Evolutionary conservation across 1,284 basidiomycete genomes (phyloP), one percentile per base, ranked within the genome.

Genomic region (Spongispora temasekensis): DNA sequence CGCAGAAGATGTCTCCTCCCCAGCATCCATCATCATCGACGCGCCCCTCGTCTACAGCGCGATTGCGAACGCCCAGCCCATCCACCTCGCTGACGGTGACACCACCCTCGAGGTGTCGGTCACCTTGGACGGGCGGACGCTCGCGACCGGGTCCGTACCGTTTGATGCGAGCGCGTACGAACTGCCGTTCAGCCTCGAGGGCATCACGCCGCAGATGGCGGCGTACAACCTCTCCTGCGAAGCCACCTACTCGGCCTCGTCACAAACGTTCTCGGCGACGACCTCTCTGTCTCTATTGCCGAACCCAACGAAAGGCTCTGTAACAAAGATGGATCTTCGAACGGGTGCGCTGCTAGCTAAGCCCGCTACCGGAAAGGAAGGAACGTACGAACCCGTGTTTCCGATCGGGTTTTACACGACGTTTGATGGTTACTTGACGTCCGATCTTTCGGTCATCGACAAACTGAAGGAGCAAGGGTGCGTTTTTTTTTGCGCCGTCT

Each of bases 341-440:
- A 90, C 87, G 1, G 89, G 90, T 1, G 85, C 83, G 2, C 65
- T 91, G 56, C 76, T 90, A 48, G 88, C 87, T 3, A 79, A 82
- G 59, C 82, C 84, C 5, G 76, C 78, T 1, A 77, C 72, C 51
- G 84, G 83, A 15, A 73, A 74, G 35, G 77, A 75, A 7, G 83
- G 83, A 2, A 61, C 69, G 1, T 91, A 86, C 67, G 80, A 83
- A 46, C 80, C 85, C 0, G 79, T 92, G 1, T 83, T 91, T 53
- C 88, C 89, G 0, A 80, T 91, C 59, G 90, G 90, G 3, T 93
- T 88, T 70, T 91, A 91, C 68, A 91, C 90, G 0, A 3, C 0
- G 0, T 90, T 89, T 61, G 83, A 79, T 44, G 61, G 55, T 1
- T 91, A 89, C 65, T 70, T 91, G 55, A 77, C 78, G 4, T 66